phyloP scores from a whole-genome alignment of 2,329 filamentous ascomycete genomes.

The Endoconidiophora laricicola region DNA sequence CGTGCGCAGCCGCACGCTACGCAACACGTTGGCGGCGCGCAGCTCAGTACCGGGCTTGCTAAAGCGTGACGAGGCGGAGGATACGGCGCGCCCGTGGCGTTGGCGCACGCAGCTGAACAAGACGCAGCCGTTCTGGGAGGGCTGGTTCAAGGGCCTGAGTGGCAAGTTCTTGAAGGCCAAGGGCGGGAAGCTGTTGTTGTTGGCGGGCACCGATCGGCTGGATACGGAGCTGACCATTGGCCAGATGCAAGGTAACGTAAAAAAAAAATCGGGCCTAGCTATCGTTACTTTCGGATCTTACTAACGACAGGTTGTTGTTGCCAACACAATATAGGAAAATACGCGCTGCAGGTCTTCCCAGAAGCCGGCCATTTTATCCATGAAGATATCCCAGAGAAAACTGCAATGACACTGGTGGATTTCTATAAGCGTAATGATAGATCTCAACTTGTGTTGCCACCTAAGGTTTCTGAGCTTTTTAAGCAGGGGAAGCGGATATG shows the following conservation, averaged over 20 bases:
- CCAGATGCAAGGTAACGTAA: conserved; percentile 70
- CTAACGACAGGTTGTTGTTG: not conserved
- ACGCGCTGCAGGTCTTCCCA: conserved; percentile 84
- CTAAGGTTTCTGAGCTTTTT: conserved; percentile 68
- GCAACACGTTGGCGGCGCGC: conserved; percentile 67
- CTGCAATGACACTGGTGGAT: conserved; percentile 67
- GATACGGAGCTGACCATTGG: conserved; percentile 90
- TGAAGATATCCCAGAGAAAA: conserved; percentile 85
- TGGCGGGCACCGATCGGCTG: conserved; percentile 77
- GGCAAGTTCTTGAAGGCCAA: conserved; percentile 68
- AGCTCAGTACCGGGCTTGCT: conserved; percentile 76
- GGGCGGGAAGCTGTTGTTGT: conserved; percentile 68
- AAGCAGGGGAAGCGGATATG: conserved; percentile 44
- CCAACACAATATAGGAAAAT: conserved; percentile 47
- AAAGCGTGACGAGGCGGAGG: conserved; percentile 25
- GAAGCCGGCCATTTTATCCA: conserved; percentile 95
- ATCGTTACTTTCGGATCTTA: not conserved
- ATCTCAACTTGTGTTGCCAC: conserved; percentile 67
- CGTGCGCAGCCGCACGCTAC: conserved; percentile 68
- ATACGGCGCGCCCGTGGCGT: conserved; percentile 39
- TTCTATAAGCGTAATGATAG: conserved; percentile 88
- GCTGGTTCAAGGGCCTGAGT: conserved; percentile 80
- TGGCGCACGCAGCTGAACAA: conserved; percentile 75
- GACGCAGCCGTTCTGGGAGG: conserved; percentile 85
- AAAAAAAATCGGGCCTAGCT: too few relatives aligned